Percentiles rank a stretch among this genome's conserved stretches.
Conservation (phyloP, 2,329 filamentous ascomycete genomes). For the Parafenestella ontariensis region DNA sequence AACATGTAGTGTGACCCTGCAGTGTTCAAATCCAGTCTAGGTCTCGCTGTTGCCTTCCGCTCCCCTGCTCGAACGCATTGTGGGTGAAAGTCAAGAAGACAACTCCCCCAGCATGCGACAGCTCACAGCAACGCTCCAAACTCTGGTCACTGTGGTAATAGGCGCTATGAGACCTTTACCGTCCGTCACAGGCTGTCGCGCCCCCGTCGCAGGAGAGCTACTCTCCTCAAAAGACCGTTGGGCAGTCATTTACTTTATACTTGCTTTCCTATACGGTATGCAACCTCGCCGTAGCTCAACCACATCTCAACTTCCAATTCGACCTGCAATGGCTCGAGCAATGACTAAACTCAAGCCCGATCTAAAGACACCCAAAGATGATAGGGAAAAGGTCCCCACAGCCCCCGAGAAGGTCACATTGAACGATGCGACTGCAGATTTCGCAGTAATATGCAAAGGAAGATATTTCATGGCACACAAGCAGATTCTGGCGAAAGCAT, state of each 20-base stretch:
- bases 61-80: not conserved
- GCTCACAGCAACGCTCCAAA: not conserved
- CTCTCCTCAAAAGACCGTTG: not conserved
- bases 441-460: conserved; percentile 8
- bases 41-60: not conserved
- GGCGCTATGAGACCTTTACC: not conserved
- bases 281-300: not conserved
- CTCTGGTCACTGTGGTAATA: not conserved
- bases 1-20: not conserved
- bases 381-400: not conserved
- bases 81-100: not conserved
- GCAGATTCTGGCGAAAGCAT: not conserved
- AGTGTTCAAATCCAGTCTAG: not conserved
- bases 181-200: not conserved
- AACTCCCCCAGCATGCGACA: not conserved
- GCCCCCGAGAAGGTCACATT: not conserved
- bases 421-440: conserved; percentile 9
- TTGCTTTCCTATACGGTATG: not conserved
- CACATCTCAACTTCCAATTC: not conserved
- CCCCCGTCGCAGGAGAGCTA: not conserved
- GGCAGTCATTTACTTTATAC: not conserved
- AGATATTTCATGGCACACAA: conserved; percentile 3
- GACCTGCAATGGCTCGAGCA: not conserved
- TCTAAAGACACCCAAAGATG: not conserved
- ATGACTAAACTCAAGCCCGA: not conserved